Conservation (phyloP, 257 asterid genomes). For the Solanum corneliomulleri region DNA sequence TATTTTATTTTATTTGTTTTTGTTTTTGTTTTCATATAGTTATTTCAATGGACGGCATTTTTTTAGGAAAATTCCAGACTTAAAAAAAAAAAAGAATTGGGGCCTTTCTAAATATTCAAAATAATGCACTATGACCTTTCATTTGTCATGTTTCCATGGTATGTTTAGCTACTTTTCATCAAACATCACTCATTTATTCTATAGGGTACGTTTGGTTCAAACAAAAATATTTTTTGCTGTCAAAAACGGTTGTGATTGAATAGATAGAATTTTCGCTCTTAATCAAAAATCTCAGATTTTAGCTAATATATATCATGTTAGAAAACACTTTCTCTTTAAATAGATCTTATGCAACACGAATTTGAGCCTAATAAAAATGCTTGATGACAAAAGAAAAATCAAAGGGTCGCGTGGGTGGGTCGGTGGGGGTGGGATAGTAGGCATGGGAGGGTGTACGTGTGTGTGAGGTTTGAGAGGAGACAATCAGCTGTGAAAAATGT, state of each 20-base stretch:
- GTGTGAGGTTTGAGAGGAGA: background rate
- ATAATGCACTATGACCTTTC: background rate
- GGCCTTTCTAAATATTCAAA: background rate
- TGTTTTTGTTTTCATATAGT: background rate
- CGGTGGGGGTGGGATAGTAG: background rate
- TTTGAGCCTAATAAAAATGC: rapidly evolving
- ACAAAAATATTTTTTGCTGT: background rate
- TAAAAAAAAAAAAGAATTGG: background rate
- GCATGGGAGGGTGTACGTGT: no score
- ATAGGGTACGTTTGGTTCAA: background rate
- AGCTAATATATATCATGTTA: background rate
- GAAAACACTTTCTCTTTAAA: background rate
- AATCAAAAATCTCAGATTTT: background rate
- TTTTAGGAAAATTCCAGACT: background rate
- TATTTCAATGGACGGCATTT: background rate
- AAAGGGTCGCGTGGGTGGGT: background rate
- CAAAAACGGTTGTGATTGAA: rapidly evolving
- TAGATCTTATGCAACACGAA: background rate
- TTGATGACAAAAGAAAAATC: background rate
- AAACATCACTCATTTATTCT: background rate
- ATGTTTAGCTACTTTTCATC: background rate
- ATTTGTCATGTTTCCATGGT: background rate
- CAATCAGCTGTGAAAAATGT: background rate
- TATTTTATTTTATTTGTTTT: background rate
- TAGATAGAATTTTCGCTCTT: rapidly evolving